A percentile compares a stretch with the other conserved stretches of the same genome.
Evolutionary conservation across 805 yeast genomes (phyloP).

Genomic region (Candida sithepensis): DNA sequence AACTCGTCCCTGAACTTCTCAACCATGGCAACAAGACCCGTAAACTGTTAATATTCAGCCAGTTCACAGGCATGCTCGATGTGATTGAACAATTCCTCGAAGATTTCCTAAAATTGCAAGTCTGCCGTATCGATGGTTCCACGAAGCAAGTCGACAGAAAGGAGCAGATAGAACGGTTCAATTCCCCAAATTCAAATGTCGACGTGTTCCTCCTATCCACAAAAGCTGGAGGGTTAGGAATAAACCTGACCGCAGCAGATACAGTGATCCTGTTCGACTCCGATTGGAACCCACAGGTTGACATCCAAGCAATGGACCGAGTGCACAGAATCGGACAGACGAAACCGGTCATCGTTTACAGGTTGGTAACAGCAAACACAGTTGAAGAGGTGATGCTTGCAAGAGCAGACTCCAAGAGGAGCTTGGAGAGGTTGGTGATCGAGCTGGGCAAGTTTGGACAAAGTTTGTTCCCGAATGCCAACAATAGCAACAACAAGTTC

Average conservation of each 20-base stretch:
- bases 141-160: constrained; percentile 65
- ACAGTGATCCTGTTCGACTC: constrained; percentile 87
- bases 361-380: constrained; percentile 74
- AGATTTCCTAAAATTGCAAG: constrained; percentile 39
- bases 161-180: constrained; percentile 58
- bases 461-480: constrained; percentile 33
- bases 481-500: constrained; percentile 1
- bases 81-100: constrained; percentile 70
- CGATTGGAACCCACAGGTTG: constrained; percentile 98
- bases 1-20: constrained; percentile 51
- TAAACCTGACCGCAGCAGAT: constrained; percentile 82
- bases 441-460: constrained; percentile 55
- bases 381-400: constrained; percentile 80
- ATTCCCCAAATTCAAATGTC: constrained; percentile 27
- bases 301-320: constrained; percentile 93
- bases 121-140: constrained; percentile 75
- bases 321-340: constrained; percentile 92
- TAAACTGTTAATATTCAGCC: constrained; percentile 81
- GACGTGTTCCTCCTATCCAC: constrained; percentile 77
- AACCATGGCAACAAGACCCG: constrained; percentile 40
- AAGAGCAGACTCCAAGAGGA: constrained; percentile 76
- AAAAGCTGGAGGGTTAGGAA: constrained; percentile 92
- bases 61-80: constrained; percentile 82
- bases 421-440: constrained; percentile 71
- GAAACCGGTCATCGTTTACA: constrained; percentile 75